Base-by-base conservation (phyloP, 1,284 basidiomycete genomes). In the Marasmius tenuissimus region DNA sequence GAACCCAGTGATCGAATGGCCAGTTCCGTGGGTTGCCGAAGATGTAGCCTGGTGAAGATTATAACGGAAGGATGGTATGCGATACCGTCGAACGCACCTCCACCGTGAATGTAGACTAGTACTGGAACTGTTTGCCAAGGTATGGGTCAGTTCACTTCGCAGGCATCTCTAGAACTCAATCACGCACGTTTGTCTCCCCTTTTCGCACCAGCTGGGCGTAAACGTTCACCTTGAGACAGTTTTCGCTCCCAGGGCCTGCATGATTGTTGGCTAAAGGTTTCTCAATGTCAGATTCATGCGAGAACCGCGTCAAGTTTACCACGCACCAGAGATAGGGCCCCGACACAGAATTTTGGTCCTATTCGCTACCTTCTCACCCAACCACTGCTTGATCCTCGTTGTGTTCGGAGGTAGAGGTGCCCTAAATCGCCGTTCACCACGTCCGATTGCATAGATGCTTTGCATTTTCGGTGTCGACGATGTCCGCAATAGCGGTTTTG, bases 81-180 rank as follows among this genome's bases (percentile, higher is more conserved):
- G 4, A 57, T 37, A 45, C 54, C 45, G 10, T 47, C 18, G 11
- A 20, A 45, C 62, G 59, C 35, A 81, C 83, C 83, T 70, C 88
- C 87, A 12, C 87, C 88, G 65, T 90, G 87, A 37, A 88, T 85
- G 68, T 87, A 90, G 4, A 86, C 81, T 34, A 91, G 51, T 6
- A 62, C 59, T 35, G 63, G 65, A 22, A 66, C 65, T 27, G 27
- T 27, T n/a, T n/a, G n/a, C n/a, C 27, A 4, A 27, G 2, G 2
- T 4, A 27, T 27, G 27, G 8, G 14, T 50, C 37, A n/a, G 11
- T 20, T 18, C 7, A 39, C 16, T 18, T 14, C 14, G n/a, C 8
- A 49, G 53, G 22, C 10, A n/a, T 4, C 37, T 6, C 18, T 49
- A 27, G 11, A 34, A 18, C 20, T 27, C 51, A 57, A 56, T n/a